Base-by-base conservation (phyloP, 768 basidiomycete species). In the Suillus ampliporus region DNA sequence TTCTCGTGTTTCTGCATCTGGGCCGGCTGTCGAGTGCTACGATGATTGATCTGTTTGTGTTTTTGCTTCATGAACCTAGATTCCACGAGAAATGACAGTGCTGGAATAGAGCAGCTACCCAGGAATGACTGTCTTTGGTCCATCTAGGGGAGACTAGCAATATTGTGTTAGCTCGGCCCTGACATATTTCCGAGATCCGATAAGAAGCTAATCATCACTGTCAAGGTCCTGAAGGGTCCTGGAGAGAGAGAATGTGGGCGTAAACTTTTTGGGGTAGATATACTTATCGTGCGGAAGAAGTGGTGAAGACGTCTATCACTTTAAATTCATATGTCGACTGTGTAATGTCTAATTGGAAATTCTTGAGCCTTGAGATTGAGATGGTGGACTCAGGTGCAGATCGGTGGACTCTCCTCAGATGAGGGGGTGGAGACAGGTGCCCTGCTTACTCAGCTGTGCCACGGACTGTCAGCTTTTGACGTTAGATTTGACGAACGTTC, bases 401-500 rank as follows among this genome's bases (percentile, higher is more conserved):
- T n/a, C n/a, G n/a, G n/a, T n/a, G n/a, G n/a, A n/a, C n/a, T n/a
- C n/a, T n/a, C n/a, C n/a, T n/a, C n/a, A n/a, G n/a, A n/a, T n/a
- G n/a, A n/a, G n/a, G n/a, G 37, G 14, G 6, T 15, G 9, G 37
- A 38, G 38, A 38, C 38, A 26, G 17, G 28, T 31, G 19, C 31
- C 28, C 48, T n/a, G 50, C 50, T 51, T n/a, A 51, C 50, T 51
- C 50, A 51, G 50, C 50, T 19, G 26, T 19, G 28, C 26, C 15
- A 17, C 26, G 15, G 23, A n/a, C n/a, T 44, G 43, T 43, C 44
- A 21, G 38, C 13, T 13, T 44, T n/a, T 13, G 43, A 11, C 44
- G 9, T 44, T 21, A 19, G n/a, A 21, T 31, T 31, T 31, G n/a
- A 44, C 21, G 13, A 17, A 48, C 47, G 15, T 28, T 48, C 48